A percentile compares a stretch with the other conserved stretches of the same genome.
Evolutionary conservation across 805 yeast species (phyloP).

Genomic region (Candida odintsovae): DNA sequence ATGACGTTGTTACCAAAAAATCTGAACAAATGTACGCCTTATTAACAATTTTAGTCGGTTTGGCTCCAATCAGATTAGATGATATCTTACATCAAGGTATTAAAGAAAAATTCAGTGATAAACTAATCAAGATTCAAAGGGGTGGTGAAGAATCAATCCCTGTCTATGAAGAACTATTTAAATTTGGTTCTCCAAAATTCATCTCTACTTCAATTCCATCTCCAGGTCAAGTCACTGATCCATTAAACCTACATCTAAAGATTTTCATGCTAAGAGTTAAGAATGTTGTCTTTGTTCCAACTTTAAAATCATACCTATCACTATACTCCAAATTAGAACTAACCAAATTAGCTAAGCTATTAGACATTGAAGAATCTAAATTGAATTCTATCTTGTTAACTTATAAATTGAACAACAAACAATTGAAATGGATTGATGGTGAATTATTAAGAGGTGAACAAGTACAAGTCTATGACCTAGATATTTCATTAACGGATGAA

Average conservation of each 20-base stretch:
- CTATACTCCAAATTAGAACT: conserved; percentile 42
- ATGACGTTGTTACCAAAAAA: conserved; percentile 40
- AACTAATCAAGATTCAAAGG: conserved; percentile 34
- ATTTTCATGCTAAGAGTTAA: conserved; percentile 38
- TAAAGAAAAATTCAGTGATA: conserved; percentile 42
- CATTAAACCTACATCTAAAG: conserved; percentile 36
- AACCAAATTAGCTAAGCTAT: conserved; percentile 35
- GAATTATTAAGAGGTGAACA: conserved; percentile 35
- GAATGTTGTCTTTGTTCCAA: conserved; percentile 32
- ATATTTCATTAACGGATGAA: conserved; percentile 35
- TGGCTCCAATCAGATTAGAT: conserved; percentile 42
- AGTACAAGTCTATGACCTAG: conserved; percentile 37
- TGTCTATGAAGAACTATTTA: conserved; percentile 40
- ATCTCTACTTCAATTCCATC: conserved; percentile 35
- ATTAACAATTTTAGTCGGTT: conserved; percentile 38
- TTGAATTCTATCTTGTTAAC: conserved; percentile 34
- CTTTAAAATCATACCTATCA: conserved; percentile 39
- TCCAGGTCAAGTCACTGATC: conserved; percentile 31
- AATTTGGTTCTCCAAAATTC: conserved; percentile 44
- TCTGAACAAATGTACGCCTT: conserved; percentile 48
- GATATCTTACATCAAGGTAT: conserved; percentile 38
- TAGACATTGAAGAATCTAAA: conserved; percentile 28
- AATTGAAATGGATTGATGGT: conserved; percentile 38
- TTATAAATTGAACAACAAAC: conserved; percentile 40
- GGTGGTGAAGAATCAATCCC: conserved; percentile 36